Conservation (phyloP, 805 yeast species). For the Nadsonia fulvescens region DNA sequence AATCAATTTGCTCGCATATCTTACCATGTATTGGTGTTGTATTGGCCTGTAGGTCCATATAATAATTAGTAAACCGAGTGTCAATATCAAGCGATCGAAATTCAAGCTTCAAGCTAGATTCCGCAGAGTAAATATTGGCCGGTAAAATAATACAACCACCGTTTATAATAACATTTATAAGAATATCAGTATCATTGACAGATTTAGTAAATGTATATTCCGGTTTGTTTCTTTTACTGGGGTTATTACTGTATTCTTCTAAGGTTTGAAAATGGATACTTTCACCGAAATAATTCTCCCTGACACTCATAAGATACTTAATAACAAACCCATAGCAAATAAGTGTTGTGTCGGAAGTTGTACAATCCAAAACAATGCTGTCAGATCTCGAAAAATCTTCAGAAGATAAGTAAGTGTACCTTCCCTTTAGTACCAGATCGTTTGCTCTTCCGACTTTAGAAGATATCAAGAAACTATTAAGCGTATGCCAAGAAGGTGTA, state of each 20-base stretch:
- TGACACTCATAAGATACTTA: constrained; percentile 52
- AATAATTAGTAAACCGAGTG: constrained; percentile 73
- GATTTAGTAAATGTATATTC: constrained; percentile 6
- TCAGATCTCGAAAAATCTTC: constrained; percentile 55
- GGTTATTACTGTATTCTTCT: constrained; percentile 47
- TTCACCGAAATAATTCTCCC: constrained; percentile 86
- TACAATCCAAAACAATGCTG: constrained; percentile 43
- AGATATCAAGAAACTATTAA: constrained; percentile 46
- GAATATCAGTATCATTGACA: constrained; percentile 60
- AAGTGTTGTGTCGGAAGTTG: constrained; percentile 48
- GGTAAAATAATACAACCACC: constrained; percentile 65
- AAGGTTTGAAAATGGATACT: constrained; percentile 65
- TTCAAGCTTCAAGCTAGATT: constrained; percentile 40
- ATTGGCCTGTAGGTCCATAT: constrained; percentile 79
- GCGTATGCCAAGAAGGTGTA: constrained; percentile 88
- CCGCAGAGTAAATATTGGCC: constrained; percentile 44
- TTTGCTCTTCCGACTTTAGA: constrained; percentile 51
- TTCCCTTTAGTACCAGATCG: constrained; percentile 43
- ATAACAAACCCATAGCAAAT: constrained; percentile 66
- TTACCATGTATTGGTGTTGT: constrained; percentile 37
- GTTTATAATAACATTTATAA: constrained; percentile 50
- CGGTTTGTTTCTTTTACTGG: constrained; percentile 7
- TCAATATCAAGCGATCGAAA: constrained; percentile 59
- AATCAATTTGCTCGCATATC: constrained; percentile 8
- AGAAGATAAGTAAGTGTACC: constrained; percentile 40